phyloP scores from a whole-genome alignment of 164 flowering plant genomes.

The Chimonanthus praecox region DNA sequence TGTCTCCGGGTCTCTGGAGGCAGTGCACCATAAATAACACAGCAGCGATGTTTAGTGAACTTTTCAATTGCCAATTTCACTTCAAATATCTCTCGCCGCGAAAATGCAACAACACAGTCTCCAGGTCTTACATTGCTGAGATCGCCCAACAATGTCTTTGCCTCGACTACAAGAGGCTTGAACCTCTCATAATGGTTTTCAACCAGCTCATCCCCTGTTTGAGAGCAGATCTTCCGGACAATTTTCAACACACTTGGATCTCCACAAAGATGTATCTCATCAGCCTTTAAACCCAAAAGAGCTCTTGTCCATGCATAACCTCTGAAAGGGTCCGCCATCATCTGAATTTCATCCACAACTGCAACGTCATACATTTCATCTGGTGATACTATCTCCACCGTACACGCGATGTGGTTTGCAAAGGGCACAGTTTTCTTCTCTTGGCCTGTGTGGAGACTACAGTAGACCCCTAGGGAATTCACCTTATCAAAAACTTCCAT shows the following conservation, averaged over 20 bases:
- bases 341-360: slow-evolving; percentile 90
- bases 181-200: slow-evolving; percentile 81
- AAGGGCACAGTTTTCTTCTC: slow-evolving; percentile 83
- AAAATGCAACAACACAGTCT: slow-evolving; percentile 93
- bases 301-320: slow-evolving; percentile 97
- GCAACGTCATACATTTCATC: slow-evolving; percentile 84
- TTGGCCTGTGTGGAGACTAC: slow-evolving; percentile 87
- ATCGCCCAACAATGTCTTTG: slow-evolving; percentile 77
- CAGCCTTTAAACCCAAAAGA: slow-evolving; percentile 83
- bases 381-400: slow-evolving; percentile 88
- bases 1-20: slow-evolving; percentile 94
- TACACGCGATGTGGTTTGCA: slow-evolving; percentile 77
- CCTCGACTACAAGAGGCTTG: slow-evolving; percentile 94
- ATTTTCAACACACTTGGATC: slow-evolving; percentile 86
- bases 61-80: slow-evolving; percentile 90
- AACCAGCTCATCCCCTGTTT: slow-evolving; percentile 79
- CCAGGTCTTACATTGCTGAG: slow-evolving; percentile 70
- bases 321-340: slow-evolving; percentile 78
- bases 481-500: slow-evolving; percentile 97
- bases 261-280: slow-evolving; percentile 95
- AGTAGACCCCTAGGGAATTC: slow-evolving; percentile 71
- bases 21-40: slow-evolving; percentile 93
- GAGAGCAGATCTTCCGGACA: slow-evolving; percentile 63
- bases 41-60: slow-evolving; percentile 71
- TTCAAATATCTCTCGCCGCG: slow-evolving; percentile 94